Evolutionary conservation across 2,329 filamentous ascomycete species (phyloP).

Genomic region (Ciborinia camelliae): DNA sequence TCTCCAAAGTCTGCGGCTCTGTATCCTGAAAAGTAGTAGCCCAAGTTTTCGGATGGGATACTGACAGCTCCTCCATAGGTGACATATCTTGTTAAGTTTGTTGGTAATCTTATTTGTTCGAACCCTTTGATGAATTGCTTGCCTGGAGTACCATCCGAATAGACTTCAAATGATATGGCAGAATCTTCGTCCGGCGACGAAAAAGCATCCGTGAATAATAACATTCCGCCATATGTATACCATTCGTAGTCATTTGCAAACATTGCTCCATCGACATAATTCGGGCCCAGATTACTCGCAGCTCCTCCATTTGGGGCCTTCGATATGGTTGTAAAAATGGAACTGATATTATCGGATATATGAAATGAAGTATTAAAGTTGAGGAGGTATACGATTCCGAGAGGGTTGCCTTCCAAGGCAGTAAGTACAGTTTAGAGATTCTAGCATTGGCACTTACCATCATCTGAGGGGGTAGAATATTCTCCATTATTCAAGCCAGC

Average conservation of each 20-base stretch:
- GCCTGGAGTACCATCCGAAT: slow-evolving; percentile 48
- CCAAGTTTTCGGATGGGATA: slow-evolving; percentile 66
- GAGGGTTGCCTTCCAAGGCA: slow-evolving; percentile 45
- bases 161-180: slow-evolving; percentile 51
- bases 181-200: slow-evolving; percentile 43
- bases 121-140: slow-evolving; percentile 3
- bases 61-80: slow-evolving; percentile 62
- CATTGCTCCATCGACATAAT: slow-evolving; percentile 60
- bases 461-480: slow-evolving; percentile 30
- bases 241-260: slow-evolving; percentile 62
- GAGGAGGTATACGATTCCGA: slow-evolving; percentile 53
- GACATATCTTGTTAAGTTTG: slow-evolving; percentile 56
- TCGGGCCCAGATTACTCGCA: slow-evolving; percentile 52
- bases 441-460: slow-evolving; percentile 41
- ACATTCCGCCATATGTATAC: slow-evolving; percentile 61
- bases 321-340: slow-evolving; percentile 46
- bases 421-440: slow-evolving; percentile 16
- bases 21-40: slow-evolving; percentile 68
- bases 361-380: slow-evolving; percentile 58
- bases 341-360: slow-evolving; percentile 50
- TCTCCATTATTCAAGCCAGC: slow-evolving; percentile 48
- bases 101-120: slow-evolving; percentile 37
- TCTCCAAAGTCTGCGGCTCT: slow-evolving; percentile 48
- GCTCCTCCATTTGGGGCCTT: slow-evolving; percentile 46
- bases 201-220: slow-evolving; percentile 39